Percentiles rank a stretch among this genome's conserved stretches.
These are phyloP conservation scores for Fusarium sp. DNA, from an alignment of 2,329 filamentous ascomycete genomes.

Conservation along the genomic window DNA sequence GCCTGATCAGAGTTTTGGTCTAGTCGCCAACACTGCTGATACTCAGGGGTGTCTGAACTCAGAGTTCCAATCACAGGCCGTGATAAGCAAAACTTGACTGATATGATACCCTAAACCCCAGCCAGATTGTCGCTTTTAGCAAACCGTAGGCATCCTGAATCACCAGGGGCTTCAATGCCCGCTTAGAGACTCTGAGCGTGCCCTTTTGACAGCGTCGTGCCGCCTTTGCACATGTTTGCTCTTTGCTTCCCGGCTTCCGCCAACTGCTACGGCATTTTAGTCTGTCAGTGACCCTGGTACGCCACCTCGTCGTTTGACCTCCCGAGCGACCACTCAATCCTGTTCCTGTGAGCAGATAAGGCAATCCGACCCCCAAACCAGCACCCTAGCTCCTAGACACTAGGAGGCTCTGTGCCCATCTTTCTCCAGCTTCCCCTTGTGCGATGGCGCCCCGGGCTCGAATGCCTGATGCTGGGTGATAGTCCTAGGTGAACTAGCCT, in stretches of 20 bases:
- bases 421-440: conserved; percentile 48
- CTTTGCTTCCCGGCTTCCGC: conserved; percentile 2
- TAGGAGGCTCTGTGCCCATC: conserved; percentile 45
- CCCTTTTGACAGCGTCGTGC: conserved; percentile 7
- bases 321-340: conserved; percentile 22
- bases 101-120: conserved; percentile 33
- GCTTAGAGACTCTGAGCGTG: conserved; percentile 17
- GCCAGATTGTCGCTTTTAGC: conserved; percentile 14
- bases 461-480: conserved; percentile 36
- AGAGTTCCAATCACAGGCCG: conserved; percentile 30
- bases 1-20: conserved; percentile 21
- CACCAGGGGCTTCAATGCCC: conserved; percentile 12
- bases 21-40: conserved; percentile 16
- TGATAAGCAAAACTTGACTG: conserved; percentile 36
- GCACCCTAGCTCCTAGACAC: conserved; percentile 18
- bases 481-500: conserved; percentile 38
- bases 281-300: conserved; percentile 31
- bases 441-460: conserved; percentile 41
- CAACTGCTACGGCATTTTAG: conserved; percentile 13
- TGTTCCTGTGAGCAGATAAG: conserved; percentile 41
- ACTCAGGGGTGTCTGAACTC: conserved; percentile 33
- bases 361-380: conserved; percentile 32
- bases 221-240: conserved; percentile 9
- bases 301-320: conserved; percentile 31
- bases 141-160: conserved; percentile 35